Conservation (phyloP, 2,329 filamentous ascomycete species). For the Aspergillus sp. region DNA sequence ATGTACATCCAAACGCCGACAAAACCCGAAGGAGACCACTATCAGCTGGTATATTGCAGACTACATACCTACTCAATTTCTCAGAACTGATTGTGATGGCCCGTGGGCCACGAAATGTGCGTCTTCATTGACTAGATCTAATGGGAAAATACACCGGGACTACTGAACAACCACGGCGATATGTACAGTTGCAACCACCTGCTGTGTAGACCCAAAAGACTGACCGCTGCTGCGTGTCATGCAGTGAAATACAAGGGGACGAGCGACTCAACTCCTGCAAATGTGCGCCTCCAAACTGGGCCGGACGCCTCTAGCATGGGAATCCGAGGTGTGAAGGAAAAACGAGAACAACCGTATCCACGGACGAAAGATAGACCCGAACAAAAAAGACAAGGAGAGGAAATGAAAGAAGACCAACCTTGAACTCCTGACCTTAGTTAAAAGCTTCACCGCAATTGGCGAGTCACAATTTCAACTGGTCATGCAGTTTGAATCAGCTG, state of each 20-base stretch:
- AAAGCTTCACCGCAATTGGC: slow-evolving; percentile 14
- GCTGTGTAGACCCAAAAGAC: slow-evolving; percentile 7
- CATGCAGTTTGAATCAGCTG: slow-evolving; percentile 22
- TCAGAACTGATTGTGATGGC: neutral
- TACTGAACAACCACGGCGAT: slow-evolving; percentile 15
- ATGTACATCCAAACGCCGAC: too few relatives aligned
- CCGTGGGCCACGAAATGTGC: slow-evolving; percentile 22
- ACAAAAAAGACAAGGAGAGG: slow-evolving; percentile 14
- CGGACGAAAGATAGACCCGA: slow-evolving; percentile 1
- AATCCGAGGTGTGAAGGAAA: slow-evolving; percentile 3
- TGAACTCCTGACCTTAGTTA: slow-evolving; percentile 24
- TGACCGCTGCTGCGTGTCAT: neutral
- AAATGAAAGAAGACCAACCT: slow-evolving; percentile 34
- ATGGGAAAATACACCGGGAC: slow-evolving; percentile 15
- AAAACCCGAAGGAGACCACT: too few relatives aligned
- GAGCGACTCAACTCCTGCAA: slow-evolving; percentile 1
- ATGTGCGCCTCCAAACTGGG: slow-evolving; percentile 5
- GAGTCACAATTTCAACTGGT: slow-evolving; percentile 20
- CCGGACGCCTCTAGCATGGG: slow-evolving; percentile 7
- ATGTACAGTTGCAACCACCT: slow-evolving; percentile 21
- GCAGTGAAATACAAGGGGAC: neutral
- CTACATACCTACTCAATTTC: too few relatives aligned
- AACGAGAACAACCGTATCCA: slow-evolving; percentile 1
- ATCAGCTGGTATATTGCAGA: too few relatives aligned
- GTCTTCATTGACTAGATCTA: slow-evolving; percentile 25